These are phyloP conservation scores for Epichloe amarillans DNA, from an alignment of 2,329 filamentous ascomycete genomes.

Conservation along the genomic window DNA sequence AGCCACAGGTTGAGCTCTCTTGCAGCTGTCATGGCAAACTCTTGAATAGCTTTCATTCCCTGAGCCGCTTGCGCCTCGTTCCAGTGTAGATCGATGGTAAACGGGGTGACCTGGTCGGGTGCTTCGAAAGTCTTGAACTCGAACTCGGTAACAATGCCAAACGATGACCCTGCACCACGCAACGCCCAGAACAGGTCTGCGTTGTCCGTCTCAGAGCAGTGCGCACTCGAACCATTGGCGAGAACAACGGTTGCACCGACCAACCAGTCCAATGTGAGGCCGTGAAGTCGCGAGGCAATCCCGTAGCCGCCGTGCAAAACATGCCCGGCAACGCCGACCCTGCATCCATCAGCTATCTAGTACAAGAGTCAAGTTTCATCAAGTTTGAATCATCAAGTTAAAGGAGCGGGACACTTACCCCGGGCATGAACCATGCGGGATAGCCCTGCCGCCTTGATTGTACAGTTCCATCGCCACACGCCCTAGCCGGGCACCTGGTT, in stretches of 20 bases:
- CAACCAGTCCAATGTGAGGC: slow-evolving; percentile 33
- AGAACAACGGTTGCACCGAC: slow-evolving; percentile 25
- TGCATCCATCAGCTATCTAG: slow-evolving; percentile 33
- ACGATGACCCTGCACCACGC: slow-evolving; percentile 31
- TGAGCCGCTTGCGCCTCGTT: slow-evolving; percentile 7
- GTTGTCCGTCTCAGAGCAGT: slow-evolving; percentile 25
- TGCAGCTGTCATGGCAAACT: slow-evolving; percentile 11
- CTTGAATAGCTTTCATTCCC: slow-evolving; percentile 14
- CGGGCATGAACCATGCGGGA: neutral
- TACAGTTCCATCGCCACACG: slow-evolving; percentile 28
- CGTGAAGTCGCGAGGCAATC: slow-evolving; percentile 38
- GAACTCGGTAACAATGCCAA: slow-evolving; percentile 23
- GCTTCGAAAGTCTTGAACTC: slow-evolving; percentile 15
- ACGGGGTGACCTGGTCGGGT: slow-evolving; percentile 10
- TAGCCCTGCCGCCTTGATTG: slow-evolving; percentile 11
- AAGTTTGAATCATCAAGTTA: slow-evolving; percentile 11
- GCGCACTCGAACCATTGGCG: slow-evolving; percentile 21
- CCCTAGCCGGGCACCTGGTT: neutral
- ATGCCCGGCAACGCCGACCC: slow-evolving; percentile 47
- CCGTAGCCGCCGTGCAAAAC: slow-evolving; percentile 46
- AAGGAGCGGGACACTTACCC: neutral
- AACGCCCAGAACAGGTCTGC: slow-evolving; percentile 35
- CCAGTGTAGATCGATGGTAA: slow-evolving; percentile 8
- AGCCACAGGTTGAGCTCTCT: slow-evolving; percentile 18
- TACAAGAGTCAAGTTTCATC: too few species aligned